Evolutionary conservation across 345 rosid genomes (phyloP).

Genomic region (Eucalyptus pumila): DNA sequence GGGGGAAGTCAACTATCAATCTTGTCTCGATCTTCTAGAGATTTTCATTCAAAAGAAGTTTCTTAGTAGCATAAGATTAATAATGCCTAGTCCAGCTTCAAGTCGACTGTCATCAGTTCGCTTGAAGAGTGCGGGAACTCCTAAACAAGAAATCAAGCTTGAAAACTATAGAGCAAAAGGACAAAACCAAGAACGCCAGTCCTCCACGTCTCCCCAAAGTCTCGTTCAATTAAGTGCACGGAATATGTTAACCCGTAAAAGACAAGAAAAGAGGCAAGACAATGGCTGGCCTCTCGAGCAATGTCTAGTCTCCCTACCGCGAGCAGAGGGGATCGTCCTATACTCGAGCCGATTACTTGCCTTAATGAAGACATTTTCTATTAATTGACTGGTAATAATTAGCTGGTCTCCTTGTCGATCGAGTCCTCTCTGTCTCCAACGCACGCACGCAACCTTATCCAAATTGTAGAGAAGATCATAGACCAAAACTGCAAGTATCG

Average conservation of each 20-base stretch:
- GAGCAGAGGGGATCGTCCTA: neutral
- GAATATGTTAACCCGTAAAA: neutral
- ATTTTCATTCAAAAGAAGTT: neutral
- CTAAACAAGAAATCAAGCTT: neutral
- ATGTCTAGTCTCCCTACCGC: neutral
- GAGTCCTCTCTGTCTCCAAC: neutral
- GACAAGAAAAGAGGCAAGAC: neutral
- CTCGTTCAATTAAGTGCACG: neutral
- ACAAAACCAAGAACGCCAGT: neutral
- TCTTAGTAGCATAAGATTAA: neutral
- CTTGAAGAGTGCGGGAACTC: neutral
- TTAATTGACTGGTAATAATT: neutral
- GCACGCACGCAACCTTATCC: neutral
- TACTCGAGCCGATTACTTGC: neutral
- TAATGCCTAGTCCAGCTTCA: neutral
- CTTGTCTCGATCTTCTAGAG: neutral
- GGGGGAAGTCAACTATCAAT: neutral
- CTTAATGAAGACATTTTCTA: neutral
- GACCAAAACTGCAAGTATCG: neutral
- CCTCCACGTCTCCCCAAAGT: neutral
- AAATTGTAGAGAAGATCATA: neutral
- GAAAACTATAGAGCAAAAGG: neutral
- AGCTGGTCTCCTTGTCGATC: neutral
- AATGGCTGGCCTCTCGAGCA: neutral
- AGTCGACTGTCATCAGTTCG: neutral